Evolutionary conservation across 257 asterid species (phyloP).

Genomic region (Dorcoceras hygrometricum): DNA sequence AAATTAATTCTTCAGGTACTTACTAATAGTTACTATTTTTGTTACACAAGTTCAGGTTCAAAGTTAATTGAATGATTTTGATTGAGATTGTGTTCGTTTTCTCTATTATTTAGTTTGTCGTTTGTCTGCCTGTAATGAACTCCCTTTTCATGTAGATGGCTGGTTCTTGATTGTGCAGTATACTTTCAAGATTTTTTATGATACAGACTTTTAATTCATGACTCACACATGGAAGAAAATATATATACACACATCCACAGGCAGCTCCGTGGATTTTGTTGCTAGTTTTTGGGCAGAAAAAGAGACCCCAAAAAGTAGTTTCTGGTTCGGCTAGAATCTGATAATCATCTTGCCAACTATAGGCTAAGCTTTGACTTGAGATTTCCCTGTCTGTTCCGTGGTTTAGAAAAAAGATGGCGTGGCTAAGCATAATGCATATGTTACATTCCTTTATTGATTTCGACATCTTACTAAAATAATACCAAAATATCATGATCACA

Average conservation of each 20-base stretch:
- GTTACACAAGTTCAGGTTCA: neutral
- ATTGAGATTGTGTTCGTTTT: neutral
- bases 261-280: too few relatives aligned
- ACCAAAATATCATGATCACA: too few relatives aligned
- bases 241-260: too few relatives aligned
- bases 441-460: too few relatives aligned
- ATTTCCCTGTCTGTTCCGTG: too few relatives aligned
- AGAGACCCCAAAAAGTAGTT: neutral
- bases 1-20: constrained; percentile 21
- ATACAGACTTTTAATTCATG: neutral
- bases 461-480: neutral
- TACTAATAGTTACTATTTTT: neutral
- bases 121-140: too few relatives aligned
- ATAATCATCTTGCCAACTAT: neutral
- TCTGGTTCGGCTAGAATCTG: neutral
- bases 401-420: too few relatives aligned
- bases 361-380: neutral
- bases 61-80: neutral
- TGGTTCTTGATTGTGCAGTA: neutral
- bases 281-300: neutral
- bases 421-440: too few relatives aligned
- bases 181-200: too few relatives aligned
- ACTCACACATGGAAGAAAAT: neutral
- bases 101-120: too few relatives aligned
- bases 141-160: neutral